These are phyloP conservation scores for Spergularia azorica DNA, from an alignment of 179 eudicot species.

Conservation along the genomic window DNA sequence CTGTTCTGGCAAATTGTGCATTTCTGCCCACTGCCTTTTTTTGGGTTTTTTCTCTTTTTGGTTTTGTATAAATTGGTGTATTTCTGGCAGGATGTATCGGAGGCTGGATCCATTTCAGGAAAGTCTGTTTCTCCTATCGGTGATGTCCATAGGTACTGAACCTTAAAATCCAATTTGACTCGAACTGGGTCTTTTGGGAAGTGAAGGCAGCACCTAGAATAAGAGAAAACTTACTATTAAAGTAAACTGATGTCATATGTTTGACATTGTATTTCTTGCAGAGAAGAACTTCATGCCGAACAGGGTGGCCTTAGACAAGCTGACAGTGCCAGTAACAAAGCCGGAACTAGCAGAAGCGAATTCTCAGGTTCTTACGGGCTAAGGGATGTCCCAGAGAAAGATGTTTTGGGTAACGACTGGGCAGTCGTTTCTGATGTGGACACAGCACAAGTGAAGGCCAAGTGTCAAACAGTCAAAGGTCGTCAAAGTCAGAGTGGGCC, in stretches of 20 bases:
- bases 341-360: slow-evolving; percentile 44
- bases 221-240: background rate
- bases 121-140: slow-evolving; percentile 36
- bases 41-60: background rate
- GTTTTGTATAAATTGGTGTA: slow-evolving; percentile 1
- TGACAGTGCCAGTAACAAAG: slow-evolving; percentile 41
- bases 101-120: slow-evolving; percentile 42
- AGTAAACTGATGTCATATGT: background rate
- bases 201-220: background rate
- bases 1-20: background rate
- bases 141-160: slow-evolving; percentile 41
- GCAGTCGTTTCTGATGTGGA: slow-evolving; percentile 51
- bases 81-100: slow-evolving; percentile 53
- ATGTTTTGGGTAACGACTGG: slow-evolving; percentile 45
- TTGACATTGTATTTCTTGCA: slow-evolving; percentile 32
- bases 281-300: slow-evolving; percentile 45
- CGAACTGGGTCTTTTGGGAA: background rate
- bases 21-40: background rate
- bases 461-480: slow-evolving; percentile 44
- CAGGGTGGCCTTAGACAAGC: slow-evolving; percentile 27
- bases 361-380: slow-evolving; percentile 38
- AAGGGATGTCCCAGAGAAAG: slow-evolving; percentile 44
- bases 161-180: background rate
- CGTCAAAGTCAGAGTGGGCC: slow-evolving; percentile 91
- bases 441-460: slow-evolving; percentile 44